Evolutionary conservation across 1,139 yeast genomes (phyloP).

Genomic region (Candida freyschussii): DNA sequence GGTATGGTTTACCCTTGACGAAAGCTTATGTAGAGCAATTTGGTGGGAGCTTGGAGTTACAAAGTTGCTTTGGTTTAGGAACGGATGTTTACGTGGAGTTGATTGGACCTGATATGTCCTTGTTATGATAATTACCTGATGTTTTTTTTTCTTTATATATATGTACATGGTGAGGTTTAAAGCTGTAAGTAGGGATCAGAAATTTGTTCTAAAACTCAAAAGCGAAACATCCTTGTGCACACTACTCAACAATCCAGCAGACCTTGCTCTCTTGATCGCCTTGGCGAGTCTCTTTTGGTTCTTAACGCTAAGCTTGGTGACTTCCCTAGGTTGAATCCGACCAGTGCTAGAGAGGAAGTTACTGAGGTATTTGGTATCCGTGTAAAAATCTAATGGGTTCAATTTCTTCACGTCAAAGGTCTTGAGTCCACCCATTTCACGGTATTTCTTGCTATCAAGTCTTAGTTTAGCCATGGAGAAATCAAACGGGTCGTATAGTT

Average conservation of each 20-base stretch:
- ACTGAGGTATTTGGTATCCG: constrained; percentile 61
- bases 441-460: constrained; percentile 27
- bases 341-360: constrained; percentile 59
- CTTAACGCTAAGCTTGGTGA: constrained; percentile 57
- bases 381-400: constrained; percentile 60
- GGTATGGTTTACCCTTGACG: constrained; percentile 88
- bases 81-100: constrained; percentile 63
- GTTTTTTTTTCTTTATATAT: constrained; percentile 1
- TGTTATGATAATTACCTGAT: constrained; percentile 8
- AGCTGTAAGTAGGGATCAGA: not conserved
- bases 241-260: constrained; percentile 60
- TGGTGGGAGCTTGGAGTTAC: constrained; percentile 73
- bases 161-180: constrained; percentile 11
- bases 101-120: constrained; percentile 34
- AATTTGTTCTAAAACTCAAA: constrained; percentile 5
- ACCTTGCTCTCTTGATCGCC: constrained; percentile 67
- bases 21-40: constrained; percentile 66
- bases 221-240: constrained; percentile 49
- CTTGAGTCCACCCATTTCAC: constrained; percentile 10
- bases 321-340: constrained; percentile 58
- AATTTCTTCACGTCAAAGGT: constrained; percentile 53
- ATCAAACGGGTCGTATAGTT: constrained; percentile 70
- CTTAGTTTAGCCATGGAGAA: constrained; percentile 53
- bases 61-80: constrained; percentile 84
- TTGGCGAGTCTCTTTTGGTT: constrained; percentile 62